These are phyloP conservation scores for Lippia alba DNA, from an alignment of 305 asterid species.

Conservation along the genomic window DNA sequence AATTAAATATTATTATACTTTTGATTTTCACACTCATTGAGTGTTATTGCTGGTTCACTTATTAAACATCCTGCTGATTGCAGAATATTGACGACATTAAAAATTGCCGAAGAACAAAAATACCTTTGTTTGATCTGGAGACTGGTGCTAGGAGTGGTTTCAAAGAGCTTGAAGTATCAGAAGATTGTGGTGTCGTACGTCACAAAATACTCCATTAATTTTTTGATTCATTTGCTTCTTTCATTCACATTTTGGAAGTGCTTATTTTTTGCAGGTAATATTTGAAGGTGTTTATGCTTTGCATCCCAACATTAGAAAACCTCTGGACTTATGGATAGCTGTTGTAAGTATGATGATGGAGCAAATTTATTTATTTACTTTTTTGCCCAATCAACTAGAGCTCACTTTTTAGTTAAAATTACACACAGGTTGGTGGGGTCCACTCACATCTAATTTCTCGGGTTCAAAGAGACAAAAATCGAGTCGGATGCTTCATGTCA, in stretches of 20 bases:
- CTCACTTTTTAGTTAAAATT: slow-evolving; percentile 24
- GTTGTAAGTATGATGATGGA: slow-evolving; percentile 70
- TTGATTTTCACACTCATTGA: no score
- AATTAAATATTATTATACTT: no score
- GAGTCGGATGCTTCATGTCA: slow-evolving; percentile 88
- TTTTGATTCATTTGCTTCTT: slow-evolving; percentile 14
- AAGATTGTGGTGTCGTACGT: slow-evolving; percentile 98
- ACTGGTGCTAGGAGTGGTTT: slow-evolving; percentile 90
- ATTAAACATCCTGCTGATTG: slow-evolving; percentile 27
- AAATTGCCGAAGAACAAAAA: slow-evolving; percentile 73
- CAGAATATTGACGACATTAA: slow-evolving; percentile 90
- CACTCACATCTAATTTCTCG: slow-evolving; percentile 98
- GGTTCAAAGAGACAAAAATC: slow-evolving; percentile 97
- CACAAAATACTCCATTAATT: slow-evolving; percentile 5
- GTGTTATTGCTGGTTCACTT: no score
- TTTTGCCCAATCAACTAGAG: slow-evolving; percentile 25
- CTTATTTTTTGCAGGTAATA: slow-evolving; percentile 67
- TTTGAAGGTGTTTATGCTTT: slow-evolving; percentile 99
- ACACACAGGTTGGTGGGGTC: slow-evolving; percentile 95
- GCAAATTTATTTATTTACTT: slow-evolving; percentile 15
- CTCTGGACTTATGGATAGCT: slow-evolving; percentile 96
- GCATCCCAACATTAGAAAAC: slow-evolving; percentile 93
- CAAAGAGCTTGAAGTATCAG: slow-evolving; percentile 92
- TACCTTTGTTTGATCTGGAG: slow-evolving; percentile 92
- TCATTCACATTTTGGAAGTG: slow-evolving; percentile 11